Conservation (phyloP, 2,329 filamentous ascomycete genomes). For the Herpotrichia juniperi region DNA sequence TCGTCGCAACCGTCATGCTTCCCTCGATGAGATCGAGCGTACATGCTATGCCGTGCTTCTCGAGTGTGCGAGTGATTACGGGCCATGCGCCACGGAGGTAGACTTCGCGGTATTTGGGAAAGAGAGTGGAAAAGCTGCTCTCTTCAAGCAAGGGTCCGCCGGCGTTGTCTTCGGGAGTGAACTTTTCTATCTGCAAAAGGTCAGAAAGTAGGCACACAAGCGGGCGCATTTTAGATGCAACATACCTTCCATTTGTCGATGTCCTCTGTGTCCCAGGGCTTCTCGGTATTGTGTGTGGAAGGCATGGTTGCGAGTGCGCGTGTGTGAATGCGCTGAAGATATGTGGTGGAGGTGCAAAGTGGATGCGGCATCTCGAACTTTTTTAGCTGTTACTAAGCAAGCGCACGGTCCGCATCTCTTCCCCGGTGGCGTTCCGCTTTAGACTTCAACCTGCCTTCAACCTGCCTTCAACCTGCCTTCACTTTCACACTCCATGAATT, state of each 20-base stretch:
- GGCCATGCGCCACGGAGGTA: slow-evolving; percentile 95
- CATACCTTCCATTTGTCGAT: slow-evolving; percentile 92
- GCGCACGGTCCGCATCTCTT: background rate
- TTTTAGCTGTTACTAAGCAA: background rate
- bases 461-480: background rate
- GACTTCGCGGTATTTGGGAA: slow-evolving; percentile 95
- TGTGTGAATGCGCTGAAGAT: background rate
- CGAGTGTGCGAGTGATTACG: slow-evolving; percentile 82
- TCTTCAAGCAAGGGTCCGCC: slow-evolving; percentile 90
- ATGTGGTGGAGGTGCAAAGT: background rate
- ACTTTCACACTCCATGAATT: background rate
- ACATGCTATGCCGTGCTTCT: slow-evolving; percentile 87
- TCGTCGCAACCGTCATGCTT: slow-evolving; percentile 96
- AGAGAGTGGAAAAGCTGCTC: slow-evolving; percentile 84
- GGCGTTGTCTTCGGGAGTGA: slow-evolving; percentile 83
- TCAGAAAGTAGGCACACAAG: background rate
- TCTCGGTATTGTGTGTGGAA: slow-evolving; percentile 83
- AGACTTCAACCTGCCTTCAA: too few relatives aligned
- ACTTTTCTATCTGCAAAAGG: slow-evolving; percentile 69
- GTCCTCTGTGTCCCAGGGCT: slow-evolving; percentile 91
- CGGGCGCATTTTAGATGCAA: background rate
- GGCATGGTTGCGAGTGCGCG: slow-evolving; percentile 64
- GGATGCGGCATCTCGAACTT: background rate
- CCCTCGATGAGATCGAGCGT: slow-evolving; percentile 94
- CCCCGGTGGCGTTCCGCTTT: background rate